phyloP scores from a whole-genome alignment of 1,284 basidiomycete species.

The Puccinia hordei region DNA sequence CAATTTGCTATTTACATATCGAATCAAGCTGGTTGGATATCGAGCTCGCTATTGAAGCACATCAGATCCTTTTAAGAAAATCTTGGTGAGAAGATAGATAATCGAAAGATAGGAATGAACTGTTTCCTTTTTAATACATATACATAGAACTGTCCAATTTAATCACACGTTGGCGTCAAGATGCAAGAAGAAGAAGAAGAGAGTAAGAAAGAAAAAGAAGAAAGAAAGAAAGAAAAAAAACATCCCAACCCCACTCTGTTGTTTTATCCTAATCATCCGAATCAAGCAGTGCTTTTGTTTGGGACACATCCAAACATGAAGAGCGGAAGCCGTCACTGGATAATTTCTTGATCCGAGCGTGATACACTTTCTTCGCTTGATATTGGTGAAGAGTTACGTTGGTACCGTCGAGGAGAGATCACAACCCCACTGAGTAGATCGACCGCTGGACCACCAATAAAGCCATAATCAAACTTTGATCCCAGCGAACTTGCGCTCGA shows the following conservation, averaged over 20 bases:
- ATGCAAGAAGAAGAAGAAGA: neutral
- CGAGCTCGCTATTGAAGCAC: too few species aligned
- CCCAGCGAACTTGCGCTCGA: neutral
- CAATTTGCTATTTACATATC: conserved; percentile 4
- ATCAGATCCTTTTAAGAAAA: neutral
- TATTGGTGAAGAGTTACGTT: conserved; percentile 7
- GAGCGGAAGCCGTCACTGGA: neutral
- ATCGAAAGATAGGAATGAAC: neutral
- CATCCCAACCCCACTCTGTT: neutral
- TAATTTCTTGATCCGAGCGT: neutral
- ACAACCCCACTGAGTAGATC: conserved; percentile 34
- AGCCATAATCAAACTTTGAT: conserved; percentile 25
- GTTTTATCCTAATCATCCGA: neutral
- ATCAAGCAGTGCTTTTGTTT: neutral
- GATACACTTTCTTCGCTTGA: conserved; percentile 3
- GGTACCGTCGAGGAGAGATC: conserved; percentile 26
- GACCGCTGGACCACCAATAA: conserved; percentile 42
- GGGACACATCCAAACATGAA: neutral
- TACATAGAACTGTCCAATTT: neutral
- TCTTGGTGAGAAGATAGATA: neutral
- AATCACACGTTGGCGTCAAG: conserved; percentile 2
- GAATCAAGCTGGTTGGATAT: neutral
- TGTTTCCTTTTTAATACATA: neutral
- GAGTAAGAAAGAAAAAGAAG: too few species aligned
- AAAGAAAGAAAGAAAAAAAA: too few species aligned